A percentile compares a stretch with the other conserved stretches of the same genome.
Conservation (phyloP, 371 early-diverging fungal genomes). For the Coemansia sp. region DNA sequence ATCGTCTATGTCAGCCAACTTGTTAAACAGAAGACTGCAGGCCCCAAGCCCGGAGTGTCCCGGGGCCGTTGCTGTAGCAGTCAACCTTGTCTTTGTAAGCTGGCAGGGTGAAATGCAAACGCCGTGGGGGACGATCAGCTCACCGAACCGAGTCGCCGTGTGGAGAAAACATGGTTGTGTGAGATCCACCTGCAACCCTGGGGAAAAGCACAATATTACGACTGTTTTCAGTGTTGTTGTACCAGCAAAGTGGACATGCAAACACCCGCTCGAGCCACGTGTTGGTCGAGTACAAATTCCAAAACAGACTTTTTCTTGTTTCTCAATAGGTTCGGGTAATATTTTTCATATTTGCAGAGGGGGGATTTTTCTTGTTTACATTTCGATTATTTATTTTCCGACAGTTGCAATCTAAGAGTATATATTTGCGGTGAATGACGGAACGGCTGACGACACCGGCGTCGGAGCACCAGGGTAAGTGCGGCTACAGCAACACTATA, state of each 20-base stretch:
- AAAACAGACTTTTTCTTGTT: constrained; percentile 1
- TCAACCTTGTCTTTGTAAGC: too few relatives aligned
- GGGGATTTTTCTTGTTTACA: constrained; percentile 9
- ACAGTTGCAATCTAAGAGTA: background rate
- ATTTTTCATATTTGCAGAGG: background rate
- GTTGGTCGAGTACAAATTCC: background rate
- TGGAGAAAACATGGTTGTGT: background rate
- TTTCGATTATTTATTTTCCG: background rate
- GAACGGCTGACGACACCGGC: background rate
- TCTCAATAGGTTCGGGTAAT: background rate
- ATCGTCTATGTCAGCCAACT: too few relatives aligned
- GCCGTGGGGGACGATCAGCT: too few relatives aligned
- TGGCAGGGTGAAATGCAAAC: too few relatives aligned
- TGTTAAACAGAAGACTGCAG: too few relatives aligned
- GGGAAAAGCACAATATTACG: background rate
- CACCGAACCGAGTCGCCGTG: background rate
- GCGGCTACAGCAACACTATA: too few relatives aligned
- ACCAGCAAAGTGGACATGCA: too few relatives aligned
- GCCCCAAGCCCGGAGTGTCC: too few relatives aligned
- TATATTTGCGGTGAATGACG: background rate
- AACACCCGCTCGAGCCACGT: too few relatives aligned
- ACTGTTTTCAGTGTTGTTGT: too few relatives aligned
- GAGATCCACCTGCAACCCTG: background rate
- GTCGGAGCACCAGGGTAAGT: background rate
- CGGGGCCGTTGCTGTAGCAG: too few relatives aligned